These are phyloP conservation scores for Rosa multiflora DNA, from an alignment of 306 rosid species.

Conservation along the genomic window DNA sequence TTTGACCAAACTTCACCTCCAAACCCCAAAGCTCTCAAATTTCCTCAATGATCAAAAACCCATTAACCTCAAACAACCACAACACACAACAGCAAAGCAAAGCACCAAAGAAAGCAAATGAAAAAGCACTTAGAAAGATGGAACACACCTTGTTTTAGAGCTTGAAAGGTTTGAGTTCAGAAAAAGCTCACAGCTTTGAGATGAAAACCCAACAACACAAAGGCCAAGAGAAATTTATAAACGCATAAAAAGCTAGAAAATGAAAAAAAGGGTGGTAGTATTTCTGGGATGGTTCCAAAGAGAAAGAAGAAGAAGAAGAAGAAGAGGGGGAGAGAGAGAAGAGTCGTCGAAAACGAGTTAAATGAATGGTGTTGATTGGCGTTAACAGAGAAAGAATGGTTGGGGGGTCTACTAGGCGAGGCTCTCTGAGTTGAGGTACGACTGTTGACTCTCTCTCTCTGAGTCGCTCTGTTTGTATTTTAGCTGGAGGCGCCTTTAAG, in stretches of 20 bases:
- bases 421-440: neutral
- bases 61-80: neutral
- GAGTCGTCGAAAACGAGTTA: conserved; percentile 43
- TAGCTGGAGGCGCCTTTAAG: neutral
- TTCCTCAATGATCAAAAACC: conserved; percentile 10
- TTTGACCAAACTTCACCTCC: neutral
- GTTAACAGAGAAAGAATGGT: neutral
- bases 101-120: neutral
- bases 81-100: neutral
- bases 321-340: conserved; percentile 8
- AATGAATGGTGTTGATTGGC: neutral
- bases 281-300: conserved; percentile 25
- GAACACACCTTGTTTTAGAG: conserved; percentile 24
- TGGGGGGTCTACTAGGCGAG: neutral
- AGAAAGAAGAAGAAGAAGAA: neutral
- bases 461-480: neutral
- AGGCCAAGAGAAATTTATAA: neutral
- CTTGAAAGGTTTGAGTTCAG: conserved; percentile 9
- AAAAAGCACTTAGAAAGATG: neutral
- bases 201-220: conserved; percentile 9
- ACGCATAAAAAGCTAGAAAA: neutral
- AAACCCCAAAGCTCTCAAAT: neutral
- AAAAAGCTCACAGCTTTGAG: conserved; percentile 2
- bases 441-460: neutral
- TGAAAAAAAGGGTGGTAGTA: neutral